These are phyloP conservation scores for Psilocybe mexicana DNA, from an alignment of 1,284 basidiomycete genomes.

Conservation along the genomic window DNA sequence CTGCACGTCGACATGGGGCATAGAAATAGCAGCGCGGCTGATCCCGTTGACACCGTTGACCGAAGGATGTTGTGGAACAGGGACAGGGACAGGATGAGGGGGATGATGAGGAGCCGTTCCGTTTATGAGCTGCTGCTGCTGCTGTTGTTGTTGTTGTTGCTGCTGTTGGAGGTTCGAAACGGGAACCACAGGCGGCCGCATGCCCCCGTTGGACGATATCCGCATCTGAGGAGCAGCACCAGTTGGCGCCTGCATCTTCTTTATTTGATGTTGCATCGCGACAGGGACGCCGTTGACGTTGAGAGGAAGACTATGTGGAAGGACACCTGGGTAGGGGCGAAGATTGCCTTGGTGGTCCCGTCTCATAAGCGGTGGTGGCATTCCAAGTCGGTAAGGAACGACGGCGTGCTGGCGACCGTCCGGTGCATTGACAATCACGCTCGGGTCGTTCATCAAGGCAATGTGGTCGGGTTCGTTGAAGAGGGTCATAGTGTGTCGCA, in stretches of 20 bases:
- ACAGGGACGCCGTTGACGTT: conserved; percentile 44
- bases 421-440: conserved; percentile 28
- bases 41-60: conserved; percentile 34
- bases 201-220: conserved; percentile 55
- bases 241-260: conserved; percentile 54
- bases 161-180: conserved; percentile 22
- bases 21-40: conserved; percentile 41
- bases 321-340: conserved; percentile 23
- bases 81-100: conserved; percentile 36
- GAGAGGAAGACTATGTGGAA: conserved; percentile 14
- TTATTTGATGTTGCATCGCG: conserved; percentile 55
- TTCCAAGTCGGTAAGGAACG: conserved; percentile 43
- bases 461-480: conserved; percentile 36
- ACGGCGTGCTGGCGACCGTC: conserved; percentile 37
- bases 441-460: conserved; percentile 34
- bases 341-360: conserved; percentile 35
- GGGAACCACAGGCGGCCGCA: conserved; percentile 43
- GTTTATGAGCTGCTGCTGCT: not conserved
- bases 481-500: conserved; percentile 57
- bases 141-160: conserved; percentile 15
- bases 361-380: conserved; percentile 39
- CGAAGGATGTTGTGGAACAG: conserved; percentile 33
- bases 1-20: conserved; percentile 43
- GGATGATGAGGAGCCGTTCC: conserved; percentile 19
- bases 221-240: conserved; percentile 51